Evolutionary conservation across 2,329 filamentous ascomycete genomes (phyloP), one percentile per base, ranked within the genome.

Genomic region (Pseudogymnoascus sp.): DNA sequence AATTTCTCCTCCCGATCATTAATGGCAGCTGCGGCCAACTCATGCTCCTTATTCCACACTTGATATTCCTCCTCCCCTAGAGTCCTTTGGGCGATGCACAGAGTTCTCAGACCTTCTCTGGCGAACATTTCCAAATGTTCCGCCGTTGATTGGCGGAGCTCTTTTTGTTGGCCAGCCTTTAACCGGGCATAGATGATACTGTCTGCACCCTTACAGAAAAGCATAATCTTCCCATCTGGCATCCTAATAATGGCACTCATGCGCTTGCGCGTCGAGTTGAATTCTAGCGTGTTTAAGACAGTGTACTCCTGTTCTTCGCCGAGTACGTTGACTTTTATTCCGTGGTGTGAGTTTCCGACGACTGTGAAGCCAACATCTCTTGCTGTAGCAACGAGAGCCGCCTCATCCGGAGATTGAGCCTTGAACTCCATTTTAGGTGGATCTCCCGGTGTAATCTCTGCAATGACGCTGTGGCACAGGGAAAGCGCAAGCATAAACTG

Each of bases 211-310:
- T 99, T 99, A 80, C 94, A 99, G 76, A 95, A 96, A 0, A 99
- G 81, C 61, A 94, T 81, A 65, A 99, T 97, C 63, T 83, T 87
- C 41, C 90, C 89, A 73, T 97, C 86, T 0, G 94, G 93, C 92
- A 97, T 96, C 63, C 90, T 85, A 59, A 99, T 87, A 68, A 99
- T 97, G 2, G 92, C 91, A 75, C 92, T 97, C 94, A 99, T 99
- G 67, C 94, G 86, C 78, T 99, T 99, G 70, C 94, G 85, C 44
- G 89, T 92, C 0, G 93, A 97, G 74, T 97, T 97, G 80, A 99
- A 99, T 73, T 99, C 94, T 38, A 99, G 87, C 0, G 90, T 96
- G 75, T 96, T 97, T 58, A 99, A 83, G 33, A 99, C 88, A 13
- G 86, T 87, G 73, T 94, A 99, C 65, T 88, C 86, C 55, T 86